Evolutionary conservation across 768 basidiomycete species (phyloP), one percentile per base, ranked within the genome.

Genomic region (Collybiopsis luxurians): DNA sequence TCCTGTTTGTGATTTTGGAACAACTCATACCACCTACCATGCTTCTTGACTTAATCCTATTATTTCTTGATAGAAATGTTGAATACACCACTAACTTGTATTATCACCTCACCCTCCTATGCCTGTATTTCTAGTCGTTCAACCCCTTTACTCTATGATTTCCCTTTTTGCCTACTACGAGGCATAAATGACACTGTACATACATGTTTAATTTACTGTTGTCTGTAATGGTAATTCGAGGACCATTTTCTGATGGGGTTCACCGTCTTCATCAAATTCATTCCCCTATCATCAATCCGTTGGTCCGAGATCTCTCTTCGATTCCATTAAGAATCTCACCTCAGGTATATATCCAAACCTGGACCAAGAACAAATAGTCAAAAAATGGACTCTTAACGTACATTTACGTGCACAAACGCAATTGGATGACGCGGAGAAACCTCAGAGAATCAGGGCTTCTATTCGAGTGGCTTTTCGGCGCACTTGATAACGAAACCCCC

Each of bases 241-340:
- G 59, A 86, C 78, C 90, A 93, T 90, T 72, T 83, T 86, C 68
- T 92, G 90, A 79, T 94, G 91, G 57, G 89, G 90, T 65, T 82
- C 90, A 30, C 90, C 91, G 56, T 89, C 92, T 73, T 86, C 89
- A 70, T 89, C 87, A 73, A 89, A 91, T 68, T 83, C 80, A 24
- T 79, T 78, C 60, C 86, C 87, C 86, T 58, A 50, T 52, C 34
- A 39, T 34, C 21, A 48, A n/a, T 44, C 53, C 53, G 53, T 54
- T 54, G 34, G 27, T 27, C 53, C 53, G 53, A 54, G 53, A 54
- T 54, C 53, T 45, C 39, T 28, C 26, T 23, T 21, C 34, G 51
- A 53, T 53, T 53, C 43, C 53, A 54, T 43, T 43, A 15, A 54
- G 12, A 48, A 54, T 64, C 79, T 69, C 69, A 88, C 90, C 80